Evolutionary conservation across 345 rosid species (phyloP), one percentile per base, ranked within the genome.

Genomic region (Abelmoschus esculentus): DNA sequence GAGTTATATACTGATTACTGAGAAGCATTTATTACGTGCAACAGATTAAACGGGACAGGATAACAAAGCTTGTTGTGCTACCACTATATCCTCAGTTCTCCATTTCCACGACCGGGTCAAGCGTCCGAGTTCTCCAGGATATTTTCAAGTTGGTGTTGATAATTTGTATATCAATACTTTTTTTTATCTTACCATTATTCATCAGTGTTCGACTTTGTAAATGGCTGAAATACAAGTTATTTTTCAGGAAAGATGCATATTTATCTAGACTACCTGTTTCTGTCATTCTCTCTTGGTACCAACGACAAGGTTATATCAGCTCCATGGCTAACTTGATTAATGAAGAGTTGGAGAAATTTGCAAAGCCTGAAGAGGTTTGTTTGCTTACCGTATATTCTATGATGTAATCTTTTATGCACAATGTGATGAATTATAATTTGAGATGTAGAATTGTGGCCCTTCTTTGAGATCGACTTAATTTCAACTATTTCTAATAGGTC

Each of bases 81-180:
- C 99, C 97, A 1, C 85, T 95, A 13, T 95, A 95, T 80, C 99
- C 99, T 19, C 97, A 91, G 72, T 90, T 83, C 66, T 91, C 97
- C 56, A 95, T 95, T 69, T 93, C 98, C 47, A 93, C 98, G 28
- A 91, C 97, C 13, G 98, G 98, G 4, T 93, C 98, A 44, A 95
- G 99, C 79, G 74, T 95, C 71, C 92, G 87, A 59, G 93, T 88
- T 60, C 85, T 95, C 62, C 82, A 95, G 63, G 80, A 72, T 71
- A 83, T 81, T 72, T 91, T 88, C 77, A 85, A 92, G 98, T 91
- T 31, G 67, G 63, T 69, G 47, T 57, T 52, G 65, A 56, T 56
- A 38, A 12, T 72, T 54, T 12, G 13, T 73, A 22, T 65, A 36
- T 68, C 56, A 66, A 66, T 3, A 38, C 42, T 3, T 29, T 34